Percentiles rank a stretch among this genome's conserved stretches.
Conservation (phyloP, 495 filamentous ascomycete genomes). For the Alectoria sarmentosa region DNA sequence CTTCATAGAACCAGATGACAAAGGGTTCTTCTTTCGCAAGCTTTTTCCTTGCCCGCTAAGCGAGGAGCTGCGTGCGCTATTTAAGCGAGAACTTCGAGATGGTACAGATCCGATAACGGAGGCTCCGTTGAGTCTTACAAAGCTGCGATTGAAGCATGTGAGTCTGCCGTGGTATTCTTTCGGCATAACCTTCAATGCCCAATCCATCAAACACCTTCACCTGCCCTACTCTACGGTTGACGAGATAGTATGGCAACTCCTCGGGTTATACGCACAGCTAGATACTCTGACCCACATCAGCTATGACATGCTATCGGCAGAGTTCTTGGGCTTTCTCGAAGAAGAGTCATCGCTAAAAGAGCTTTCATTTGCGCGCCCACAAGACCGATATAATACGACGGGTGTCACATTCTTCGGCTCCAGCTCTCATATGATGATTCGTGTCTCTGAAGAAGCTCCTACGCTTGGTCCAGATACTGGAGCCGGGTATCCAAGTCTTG, state of each 20-base stretch:
- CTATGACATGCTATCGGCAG: not conserved
- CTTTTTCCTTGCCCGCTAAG: slow-evolving; percentile 5
- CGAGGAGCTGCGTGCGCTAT: not conserved
- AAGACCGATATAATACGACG: not conserved
- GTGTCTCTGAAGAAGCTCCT: not conserved
- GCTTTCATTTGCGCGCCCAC: slow-evolving; percentile 5
- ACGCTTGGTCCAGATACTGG: not conserved
- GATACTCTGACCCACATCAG: slow-evolving; percentile 1
- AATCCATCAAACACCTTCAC: not conserved
- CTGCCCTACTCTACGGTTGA: not conserved
- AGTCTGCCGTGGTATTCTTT: not conserved
- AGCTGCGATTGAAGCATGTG: slow-evolving; percentile 11
- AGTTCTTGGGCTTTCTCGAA: not conserved
- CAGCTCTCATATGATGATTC: too few relatives aligned
- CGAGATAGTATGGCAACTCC: not conserved
- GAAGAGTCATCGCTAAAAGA: slow-evolving; percentile 3
- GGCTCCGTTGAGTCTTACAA: not conserved
- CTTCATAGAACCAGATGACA: not conserved
- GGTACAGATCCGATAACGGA: not conserved
- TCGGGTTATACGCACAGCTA: not conserved
- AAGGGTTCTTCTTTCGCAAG: slow-evolving; percentile 4
- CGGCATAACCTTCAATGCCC: not conserved
- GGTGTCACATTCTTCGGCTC: not conserved
- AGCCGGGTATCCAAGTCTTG: not conserved
- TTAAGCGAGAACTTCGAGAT: not conserved